Percentiles rank a stretch among this genome's conserved stretches.
phyloP scores from a whole-genome alignment of 2,329 filamentous ascomycete genomes.

The Aspergillus sp. region DNA sequence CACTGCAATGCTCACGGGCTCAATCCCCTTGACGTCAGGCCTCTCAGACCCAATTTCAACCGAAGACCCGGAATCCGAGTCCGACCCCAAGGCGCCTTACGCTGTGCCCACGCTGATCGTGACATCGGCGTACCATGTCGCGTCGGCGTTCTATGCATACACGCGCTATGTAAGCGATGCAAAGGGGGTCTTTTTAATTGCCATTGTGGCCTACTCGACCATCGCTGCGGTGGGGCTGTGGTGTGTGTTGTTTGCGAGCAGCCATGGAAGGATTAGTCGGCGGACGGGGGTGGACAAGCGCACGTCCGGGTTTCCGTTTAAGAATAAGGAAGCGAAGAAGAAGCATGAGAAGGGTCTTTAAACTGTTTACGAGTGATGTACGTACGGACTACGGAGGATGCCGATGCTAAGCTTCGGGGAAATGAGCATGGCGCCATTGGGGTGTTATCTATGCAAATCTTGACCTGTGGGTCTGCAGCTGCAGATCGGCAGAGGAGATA shows the following conservation, averaged over 20 bases:
- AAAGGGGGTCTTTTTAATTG: constrained; percentile 61
- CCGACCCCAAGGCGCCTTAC: constrained; percentile 58
- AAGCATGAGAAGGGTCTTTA: constrained; percentile 39
- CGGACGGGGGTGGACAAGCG: constrained; percentile 68
- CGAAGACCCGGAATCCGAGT: constrained; percentile 29
- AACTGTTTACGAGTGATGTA: neutral
- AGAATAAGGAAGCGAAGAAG: constrained; percentile 59
- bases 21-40: constrained; percentile 63
- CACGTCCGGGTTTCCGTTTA: constrained; percentile 65
- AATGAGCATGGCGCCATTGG: neutral
- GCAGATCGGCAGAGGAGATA: neutral
- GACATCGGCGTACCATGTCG: constrained; percentile 65
- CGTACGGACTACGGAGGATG: neutral
- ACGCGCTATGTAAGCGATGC: constrained; percentile 59
- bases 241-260: constrained; percentile 61
- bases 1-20: constrained; percentile 68
- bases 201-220: constrained; percentile 55
- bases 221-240: constrained; percentile 66
- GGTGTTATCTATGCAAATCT: neutral
- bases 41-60: constrained; percentile 42
- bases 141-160: constrained; percentile 67
- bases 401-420: neutral
- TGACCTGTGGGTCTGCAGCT: neutral
- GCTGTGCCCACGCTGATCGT: constrained; percentile 66
- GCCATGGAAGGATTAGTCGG: constrained; percentile 57